Evolutionary conservation across 1,284 basidiomycete genomes (phyloP).

Genomic region (Pseudozyma pruni): DNA sequence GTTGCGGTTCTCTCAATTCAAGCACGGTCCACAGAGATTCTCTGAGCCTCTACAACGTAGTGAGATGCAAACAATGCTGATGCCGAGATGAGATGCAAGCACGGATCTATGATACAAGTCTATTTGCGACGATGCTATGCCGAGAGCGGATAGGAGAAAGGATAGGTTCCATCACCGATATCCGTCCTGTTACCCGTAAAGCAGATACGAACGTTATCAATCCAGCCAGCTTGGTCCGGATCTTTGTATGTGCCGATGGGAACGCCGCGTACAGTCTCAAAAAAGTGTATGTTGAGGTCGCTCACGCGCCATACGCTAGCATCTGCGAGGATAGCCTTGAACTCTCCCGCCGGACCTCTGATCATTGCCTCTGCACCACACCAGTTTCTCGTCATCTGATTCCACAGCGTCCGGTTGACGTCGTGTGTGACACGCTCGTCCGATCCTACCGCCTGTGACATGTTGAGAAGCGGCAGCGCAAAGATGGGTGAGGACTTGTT

Average conservation of each 20-base stretch:
- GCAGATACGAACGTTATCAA: constrained; percentile 19
- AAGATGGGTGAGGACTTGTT: constrained; percentile 43
- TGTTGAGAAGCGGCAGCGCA: constrained; percentile 36
- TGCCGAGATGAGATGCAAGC: no score
- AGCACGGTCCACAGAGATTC: no score
- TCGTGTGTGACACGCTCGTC: constrained; percentile 12
- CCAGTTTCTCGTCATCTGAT: constrained; percentile 39
- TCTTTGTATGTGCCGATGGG: constrained; percentile 16
- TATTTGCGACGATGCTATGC: neutral
- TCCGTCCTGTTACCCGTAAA: constrained; percentile 34
- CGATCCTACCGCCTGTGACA: constrained; percentile 23
- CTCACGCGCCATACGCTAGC: constrained; percentile 32
- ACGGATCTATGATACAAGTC: constrained; percentile 33
- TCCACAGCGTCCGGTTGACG: constrained; percentile 14
- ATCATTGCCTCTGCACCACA: constrained; percentile 44
- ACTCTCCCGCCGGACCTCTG: constrained; percentile 24
- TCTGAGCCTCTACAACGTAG: neutral
- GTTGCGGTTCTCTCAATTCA: neutral
- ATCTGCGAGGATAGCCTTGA: constrained; percentile 30
- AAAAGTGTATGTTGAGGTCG: constrained; percentile 40
- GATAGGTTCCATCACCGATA: constrained; percentile 19
- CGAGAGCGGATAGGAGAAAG: constrained; percentile 10
- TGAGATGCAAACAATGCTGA: constrained; percentile 2
- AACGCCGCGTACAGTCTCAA: constrained; percentile 34
- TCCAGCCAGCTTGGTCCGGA: constrained; percentile 22